Conservation (phyloP, 164 flowering plant species). For the Kalanchoe fedtschenkoi region DNA sequence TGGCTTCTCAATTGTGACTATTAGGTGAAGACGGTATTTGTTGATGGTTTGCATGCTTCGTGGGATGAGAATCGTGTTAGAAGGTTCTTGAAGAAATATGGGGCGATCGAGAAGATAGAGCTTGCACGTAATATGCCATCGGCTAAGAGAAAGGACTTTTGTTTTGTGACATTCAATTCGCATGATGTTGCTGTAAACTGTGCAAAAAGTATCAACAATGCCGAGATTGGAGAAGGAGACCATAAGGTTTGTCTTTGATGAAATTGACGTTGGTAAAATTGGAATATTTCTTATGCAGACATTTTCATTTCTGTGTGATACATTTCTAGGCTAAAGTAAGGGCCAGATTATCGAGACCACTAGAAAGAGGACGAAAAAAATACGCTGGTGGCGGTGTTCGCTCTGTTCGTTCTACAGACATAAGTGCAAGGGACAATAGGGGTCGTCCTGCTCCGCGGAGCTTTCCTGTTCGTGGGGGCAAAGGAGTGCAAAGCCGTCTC, state of each 20-base stretch:
- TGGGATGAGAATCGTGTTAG: conserved; percentile 93
- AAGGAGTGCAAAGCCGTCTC: conserved; percentile 32
- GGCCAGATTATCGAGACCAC: conserved; percentile 88
- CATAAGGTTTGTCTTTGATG: conserved; percentile 48
- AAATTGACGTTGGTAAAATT: background rate
- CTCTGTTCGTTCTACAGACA: conserved; percentile 22
- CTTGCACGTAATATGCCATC: conserved; percentile 98
- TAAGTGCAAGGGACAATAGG: conserved; percentile 48
- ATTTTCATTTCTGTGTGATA: background rate
- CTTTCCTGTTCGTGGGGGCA: conserved; percentile 31
- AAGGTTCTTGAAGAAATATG: conserved; percentile 67
- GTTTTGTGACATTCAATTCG: conserved; percentile 77
- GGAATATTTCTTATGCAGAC: too few relatives aligned
- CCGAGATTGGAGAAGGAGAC: conserved; percentile 89
- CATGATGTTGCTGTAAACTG: conserved; percentile 92
- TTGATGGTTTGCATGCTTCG: conserved; percentile 82
- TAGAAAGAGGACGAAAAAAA: conserved; percentile 68
- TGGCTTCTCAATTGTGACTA: background rate
- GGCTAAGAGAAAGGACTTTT: conserved; percentile 91
- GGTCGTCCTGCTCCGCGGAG: conserved; percentile 30
- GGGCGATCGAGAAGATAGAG: conserved; percentile 75
- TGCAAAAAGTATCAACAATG: conserved; percentile 83
- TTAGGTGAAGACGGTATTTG: conserved; percentile 88
- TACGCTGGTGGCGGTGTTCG: conserved; percentile 34
- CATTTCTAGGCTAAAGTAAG: conserved; percentile 73